Percentiles rank a stretch among this genome's conserved stretches.
Evolutionary conservation across 1,139 yeast species (phyloP).

Genomic region (Saccharomycopsis hybrid): DNA sequence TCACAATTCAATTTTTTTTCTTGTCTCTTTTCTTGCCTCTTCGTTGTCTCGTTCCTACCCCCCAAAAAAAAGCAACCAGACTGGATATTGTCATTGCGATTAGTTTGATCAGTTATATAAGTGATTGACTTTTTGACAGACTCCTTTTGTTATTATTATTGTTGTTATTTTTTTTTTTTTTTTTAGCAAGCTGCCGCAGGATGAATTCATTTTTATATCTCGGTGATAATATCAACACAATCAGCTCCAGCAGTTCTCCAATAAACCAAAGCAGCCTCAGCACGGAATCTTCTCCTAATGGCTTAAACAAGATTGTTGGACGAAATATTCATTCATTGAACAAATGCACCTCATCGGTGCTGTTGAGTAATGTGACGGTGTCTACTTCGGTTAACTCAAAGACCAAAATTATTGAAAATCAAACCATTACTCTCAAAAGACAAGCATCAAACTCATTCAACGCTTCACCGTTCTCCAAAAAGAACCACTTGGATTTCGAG

Average conservation of each 20-base stretch:
- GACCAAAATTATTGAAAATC: constrained; percentile 21
- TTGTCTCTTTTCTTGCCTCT: too few relatives aligned
- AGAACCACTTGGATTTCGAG: not conserved
- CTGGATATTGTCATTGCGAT: too few relatives aligned
- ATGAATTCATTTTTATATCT: constrained; percentile 13
- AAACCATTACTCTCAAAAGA: constrained; percentile 20
- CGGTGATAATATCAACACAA: constrained; percentile 8
- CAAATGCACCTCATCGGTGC: constrained; percentile 13
- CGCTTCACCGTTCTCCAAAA: constrained; percentile 1
- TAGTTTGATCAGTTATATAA: too few relatives aligned
- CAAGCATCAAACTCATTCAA: constrained; percentile 12
- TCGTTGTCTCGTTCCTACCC: too few relatives aligned
- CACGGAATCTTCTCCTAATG: not conserved
- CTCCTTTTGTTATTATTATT: too few relatives aligned
- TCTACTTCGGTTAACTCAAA: constrained; percentile 19
- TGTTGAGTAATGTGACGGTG: constrained; percentile 20
- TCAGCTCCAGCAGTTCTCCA: constrained; percentile 1
- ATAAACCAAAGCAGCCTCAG: not conserved
- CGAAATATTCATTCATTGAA: not conserved
- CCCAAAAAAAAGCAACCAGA: too few relatives aligned
- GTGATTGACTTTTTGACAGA: too few relatives aligned
- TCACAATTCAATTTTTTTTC: too few relatives aligned
- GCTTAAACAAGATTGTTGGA: not conserved
- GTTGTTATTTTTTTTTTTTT: too few relatives aligned
- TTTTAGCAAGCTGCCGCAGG: too few relatives aligned